Percentiles rank a stretch among this genome's conserved stretches.
These are phyloP conservation scores for Pleurotus citrinopileatus DNA, from an alignment of 768 basidiomycete genomes.

Conservation along the genomic window DNA sequence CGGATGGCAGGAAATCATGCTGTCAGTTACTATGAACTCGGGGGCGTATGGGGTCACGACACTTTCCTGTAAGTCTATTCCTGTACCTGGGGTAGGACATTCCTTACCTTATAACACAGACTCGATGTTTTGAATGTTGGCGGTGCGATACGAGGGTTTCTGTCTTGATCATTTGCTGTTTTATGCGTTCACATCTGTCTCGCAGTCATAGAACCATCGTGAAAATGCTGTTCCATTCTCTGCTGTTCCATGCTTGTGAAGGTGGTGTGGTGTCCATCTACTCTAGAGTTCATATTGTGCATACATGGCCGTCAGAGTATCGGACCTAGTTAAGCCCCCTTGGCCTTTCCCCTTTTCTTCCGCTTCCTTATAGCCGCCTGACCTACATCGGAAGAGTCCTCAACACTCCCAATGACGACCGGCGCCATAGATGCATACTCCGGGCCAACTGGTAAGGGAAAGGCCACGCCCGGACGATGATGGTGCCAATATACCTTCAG, in stretches of 20 bases:
- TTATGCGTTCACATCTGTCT: too few species aligned
- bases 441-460: slow-evolving; percentile 13
- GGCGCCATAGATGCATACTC: background rate
- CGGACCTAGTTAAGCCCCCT: background rate
- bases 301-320: background rate
- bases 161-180: slow-evolving; percentile 48
- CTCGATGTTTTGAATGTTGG: slow-evolving; percentile 89
- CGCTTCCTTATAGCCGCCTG: background rate
- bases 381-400: background rate
- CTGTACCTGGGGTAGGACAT: background rate
- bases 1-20: slow-evolving; percentile 83
- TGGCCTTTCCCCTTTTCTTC: slow-evolving; percentile 2
- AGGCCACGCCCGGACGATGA: slow-evolving; percentile 21
- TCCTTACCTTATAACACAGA: slow-evolving; percentile 29
- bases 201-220: too few species aligned
- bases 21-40: slow-evolving; percentile 96
- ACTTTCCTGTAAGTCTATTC: slow-evolving; percentile 79
- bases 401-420: background rate
- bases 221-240: too few species aligned
- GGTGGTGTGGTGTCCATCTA: background rate
- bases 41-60: slow-evolving; percentile 99
- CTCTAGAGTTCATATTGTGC: too few species aligned
- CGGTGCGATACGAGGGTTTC: slow-evolving; percentile 86
- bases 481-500: slow-evolving; percentile 22
- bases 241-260: too few species aligned